Base-by-base conservation (phyloP, 2,329 filamentous ascomycete genomes). In the Acrocalymma vagum region DNA sequence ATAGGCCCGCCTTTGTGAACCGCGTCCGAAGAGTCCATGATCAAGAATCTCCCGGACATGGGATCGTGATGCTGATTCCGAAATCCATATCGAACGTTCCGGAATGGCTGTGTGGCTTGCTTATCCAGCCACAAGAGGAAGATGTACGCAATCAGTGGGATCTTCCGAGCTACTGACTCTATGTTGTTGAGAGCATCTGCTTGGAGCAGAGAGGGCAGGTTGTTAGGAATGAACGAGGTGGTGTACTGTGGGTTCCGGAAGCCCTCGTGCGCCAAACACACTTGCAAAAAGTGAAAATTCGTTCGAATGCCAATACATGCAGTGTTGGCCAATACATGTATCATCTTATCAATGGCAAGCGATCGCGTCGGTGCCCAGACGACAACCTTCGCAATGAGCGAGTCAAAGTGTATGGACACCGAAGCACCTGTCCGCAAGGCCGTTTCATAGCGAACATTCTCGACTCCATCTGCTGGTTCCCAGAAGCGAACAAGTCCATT, bases 351-450 rank as follows among this genome's bases (percentile, higher is more conserved):
- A 10, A 72, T 65, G 0, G 72, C 71, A 9, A 65, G 34, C 0
- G 53, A 37, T 9, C 70, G 51, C 2, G 61, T 72, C 5, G 71
- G 68, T 1, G 72, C 73, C 57, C 72, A 74, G 5, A 77, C 68
- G 5, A 78, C 67, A 9, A 77, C 59, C 46, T 78, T 78, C 7
- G 72, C 73, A 22, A 78, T 70, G 67, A 78, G 69, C 1, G 72
- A 73, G 55, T 78, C 74, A 32, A 77, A 78, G 33, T 75, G 68
- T 8, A 74, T 76, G 1, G 74, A 73, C 0, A 78, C 63, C 1
- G 43, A 39, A 1, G 66, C 61, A 13, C 69, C 70, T 1, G 64
- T 62, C 18, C 64, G 44, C 3, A 77, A 61, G 7, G 72, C 67
- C 1, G 72, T 75, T 37, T 77, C 74, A 23, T 72, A 72, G 14